Base-by-base conservation (phyloP, 345 rosid species). In the Pugionium dolabratum region DNA sequence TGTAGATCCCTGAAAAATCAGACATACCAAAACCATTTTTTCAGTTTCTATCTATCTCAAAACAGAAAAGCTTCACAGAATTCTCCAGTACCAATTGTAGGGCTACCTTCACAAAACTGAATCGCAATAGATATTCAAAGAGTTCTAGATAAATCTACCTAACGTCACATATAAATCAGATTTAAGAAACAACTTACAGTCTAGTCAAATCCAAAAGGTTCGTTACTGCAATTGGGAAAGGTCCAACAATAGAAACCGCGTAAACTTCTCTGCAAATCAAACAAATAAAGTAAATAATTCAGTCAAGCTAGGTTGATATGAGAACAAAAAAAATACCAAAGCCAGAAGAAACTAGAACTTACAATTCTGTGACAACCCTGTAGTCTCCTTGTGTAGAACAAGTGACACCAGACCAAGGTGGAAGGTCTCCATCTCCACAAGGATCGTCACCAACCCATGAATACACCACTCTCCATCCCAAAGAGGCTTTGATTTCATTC, bases 371-470 rank as follows among this genome's bases (percentile, higher is more conserved):
- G 35, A 93, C 96, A 69, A 93, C 96, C 59, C 95, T 79, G 55
- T 93, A 90, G 67, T 90, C 98, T 57, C 96, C 97, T 67, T 75
- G 84, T 40, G 89, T 81, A 10, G 97, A 85, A 74, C 98, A 93
- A 2, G 96, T 90, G 67, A 93, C 96, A 56, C 98, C 97, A 52
- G 94, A 88, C 98, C 98, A 93, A 7, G 96, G 90, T 2, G 81
- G 96, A 54, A 88, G 85, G 43, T 82, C 88, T 7, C 90, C 88
- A 64, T 88, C 97, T 7, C 98, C 98, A 5, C 98, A 93, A 8
- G 98, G 98, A 74, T 93, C 98, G 9, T 93, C 98, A 49, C 98
- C 98, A 4, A 93, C 83, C 98, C 98, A 93, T 7, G 97, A 83
- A 72, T 93, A 93, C 18, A 90, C 96, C 37, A 93, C 97, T 72